Evolutionary conservation across 306 rosid species (phyloP).

Genomic region (Nissolia schottii): DNA sequence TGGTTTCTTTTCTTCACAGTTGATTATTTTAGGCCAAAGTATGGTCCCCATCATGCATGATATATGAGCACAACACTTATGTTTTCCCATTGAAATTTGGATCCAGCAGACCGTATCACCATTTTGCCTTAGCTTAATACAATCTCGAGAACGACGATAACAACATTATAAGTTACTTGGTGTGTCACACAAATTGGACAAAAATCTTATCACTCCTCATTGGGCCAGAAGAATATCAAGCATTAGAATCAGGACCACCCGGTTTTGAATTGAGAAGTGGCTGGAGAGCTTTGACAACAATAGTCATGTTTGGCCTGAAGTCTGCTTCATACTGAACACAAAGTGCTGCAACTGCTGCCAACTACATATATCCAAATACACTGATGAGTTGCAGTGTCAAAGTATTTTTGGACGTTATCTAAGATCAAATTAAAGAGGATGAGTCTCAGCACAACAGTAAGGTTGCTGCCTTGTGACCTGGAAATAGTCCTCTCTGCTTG

Average conservation of each 20-base stretch:
- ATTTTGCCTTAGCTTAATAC: conserved; percentile 18
- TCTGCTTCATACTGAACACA: conserved; percentile 99
- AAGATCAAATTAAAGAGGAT: not conserved
- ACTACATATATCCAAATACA: conserved; percentile 43
- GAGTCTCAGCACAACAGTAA: too few species aligned
- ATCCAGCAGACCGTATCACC: conserved; percentile 12
- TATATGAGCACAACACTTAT: not conserved
- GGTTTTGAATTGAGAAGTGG: conserved; percentile 92
- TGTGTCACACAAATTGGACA: conserved; percentile 31
- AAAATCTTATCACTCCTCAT: not conserved
- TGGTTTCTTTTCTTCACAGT: not conserved
- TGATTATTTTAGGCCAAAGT: not conserved
- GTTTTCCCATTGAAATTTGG: conserved; percentile 15
- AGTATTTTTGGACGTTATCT: too few species aligned
- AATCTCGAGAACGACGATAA: conserved; percentile 6
- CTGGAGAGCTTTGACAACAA: conserved; percentile 94
- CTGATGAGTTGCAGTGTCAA: not conserved
- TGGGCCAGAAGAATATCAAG: conserved; percentile 29
- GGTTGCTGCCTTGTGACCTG: too few species aligned
- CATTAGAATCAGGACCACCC: conserved; percentile 56
- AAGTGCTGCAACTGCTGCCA: conserved; percentile 98
- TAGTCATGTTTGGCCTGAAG: conserved; percentile 95
- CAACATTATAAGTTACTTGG: not conserved
- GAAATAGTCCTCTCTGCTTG: too few species aligned
- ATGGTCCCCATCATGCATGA: not conserved